Evolutionary conservation across 345 rosid species (phyloP).

Genomic region (Salix brachista): DNA sequence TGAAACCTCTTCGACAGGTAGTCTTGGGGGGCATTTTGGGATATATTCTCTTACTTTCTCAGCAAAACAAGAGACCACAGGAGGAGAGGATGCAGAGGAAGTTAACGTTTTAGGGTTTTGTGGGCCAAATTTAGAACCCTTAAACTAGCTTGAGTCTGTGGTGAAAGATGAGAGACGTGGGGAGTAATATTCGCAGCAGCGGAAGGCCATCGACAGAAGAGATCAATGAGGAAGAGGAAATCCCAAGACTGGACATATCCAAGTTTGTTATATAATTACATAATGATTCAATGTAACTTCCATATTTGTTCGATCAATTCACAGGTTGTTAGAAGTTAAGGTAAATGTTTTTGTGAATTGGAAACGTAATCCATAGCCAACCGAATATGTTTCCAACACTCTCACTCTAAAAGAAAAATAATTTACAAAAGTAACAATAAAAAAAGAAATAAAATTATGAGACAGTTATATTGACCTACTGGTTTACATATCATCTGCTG

Average conservation of each 20-base stretch:
- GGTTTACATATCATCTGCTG: background rate
- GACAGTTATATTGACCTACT: too few relatives aligned
- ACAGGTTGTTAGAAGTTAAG: too few relatives aligned
- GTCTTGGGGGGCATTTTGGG: constrained; percentile 7
- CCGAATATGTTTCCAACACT: background rate
- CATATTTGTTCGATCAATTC: too few relatives aligned
- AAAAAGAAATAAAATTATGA: too few relatives aligned
- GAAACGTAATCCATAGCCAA: too few relatives aligned
- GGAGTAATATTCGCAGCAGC: constrained; percentile 22
- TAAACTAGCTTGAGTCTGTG: background rate
- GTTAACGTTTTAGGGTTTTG: background rate
- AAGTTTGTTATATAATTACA: constrained; percentile 9
- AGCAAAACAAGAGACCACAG: constrained; percentile 13
- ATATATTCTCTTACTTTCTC: background rate
- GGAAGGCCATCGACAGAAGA: constrained; percentile 49
- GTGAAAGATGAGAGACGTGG: constrained; percentile 19
- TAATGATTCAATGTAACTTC: too few relatives aligned
- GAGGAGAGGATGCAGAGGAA: background rate
- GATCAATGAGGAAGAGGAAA: constrained; percentile 49
- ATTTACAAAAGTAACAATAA: too few relatives aligned
- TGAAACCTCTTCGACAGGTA: constrained; percentile 25
- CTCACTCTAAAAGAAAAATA: too few relatives aligned
- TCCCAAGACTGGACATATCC: constrained; percentile 49
- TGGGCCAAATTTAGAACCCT: background rate
- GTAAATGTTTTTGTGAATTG: too few relatives aligned